phyloP scores from a whole-genome alignment of 352 stramenopile genomes.

The Pythium sp. region DNA sequence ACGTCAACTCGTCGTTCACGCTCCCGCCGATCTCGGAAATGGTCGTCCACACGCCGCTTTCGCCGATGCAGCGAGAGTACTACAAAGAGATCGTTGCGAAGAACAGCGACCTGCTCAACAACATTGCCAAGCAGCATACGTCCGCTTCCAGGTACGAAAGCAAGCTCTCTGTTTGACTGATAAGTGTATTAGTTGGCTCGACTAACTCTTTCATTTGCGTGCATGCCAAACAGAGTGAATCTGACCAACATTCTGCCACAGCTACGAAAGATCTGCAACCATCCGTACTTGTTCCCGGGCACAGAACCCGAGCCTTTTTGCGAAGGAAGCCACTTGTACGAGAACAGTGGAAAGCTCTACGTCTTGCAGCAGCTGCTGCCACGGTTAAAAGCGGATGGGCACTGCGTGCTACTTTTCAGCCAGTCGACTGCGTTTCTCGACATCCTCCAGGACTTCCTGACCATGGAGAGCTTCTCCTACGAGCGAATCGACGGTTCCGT shows the following conservation, averaged over 20 bases:
- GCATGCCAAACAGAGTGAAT: conserved; percentile 33
- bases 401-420: conserved; percentile 85
- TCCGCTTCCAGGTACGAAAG: background rate
- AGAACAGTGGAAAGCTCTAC: conserved; percentile 80
- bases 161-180: background rate
- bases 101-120: conserved; percentile 57
- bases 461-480: conserved; percentile 70
- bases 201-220: background rate
- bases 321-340: conserved; percentile 67
- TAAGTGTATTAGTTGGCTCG: background rate
- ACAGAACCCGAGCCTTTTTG: conserved; percentile 71
- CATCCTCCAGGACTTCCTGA: conserved; percentile 81
- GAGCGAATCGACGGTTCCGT: conserved; percentile 78
- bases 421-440: conserved; percentile 74
- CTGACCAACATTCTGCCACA: conserved; percentile 99
- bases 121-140: conserved; percentile 24
- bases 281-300: conserved; percentile 92
- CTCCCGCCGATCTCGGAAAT: conserved; percentile 73
- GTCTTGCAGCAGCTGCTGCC: conserved; percentile 84
- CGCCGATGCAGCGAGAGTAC: conserved; percentile 75
- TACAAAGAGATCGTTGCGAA: conserved; percentile 79
- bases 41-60: conserved; percentile 72
- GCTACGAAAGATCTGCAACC: conserved; percentile 74
- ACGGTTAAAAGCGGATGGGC: conserved; percentile 73
- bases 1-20: conserved; percentile 68